A percentile compares a stretch with the other conserved stretches of the same genome.
These are phyloP conservation scores for Colletotrichum horii DNA, from an alignment of 2,329 filamentous ascomycete species.

Conservation along the genomic window DNA sequence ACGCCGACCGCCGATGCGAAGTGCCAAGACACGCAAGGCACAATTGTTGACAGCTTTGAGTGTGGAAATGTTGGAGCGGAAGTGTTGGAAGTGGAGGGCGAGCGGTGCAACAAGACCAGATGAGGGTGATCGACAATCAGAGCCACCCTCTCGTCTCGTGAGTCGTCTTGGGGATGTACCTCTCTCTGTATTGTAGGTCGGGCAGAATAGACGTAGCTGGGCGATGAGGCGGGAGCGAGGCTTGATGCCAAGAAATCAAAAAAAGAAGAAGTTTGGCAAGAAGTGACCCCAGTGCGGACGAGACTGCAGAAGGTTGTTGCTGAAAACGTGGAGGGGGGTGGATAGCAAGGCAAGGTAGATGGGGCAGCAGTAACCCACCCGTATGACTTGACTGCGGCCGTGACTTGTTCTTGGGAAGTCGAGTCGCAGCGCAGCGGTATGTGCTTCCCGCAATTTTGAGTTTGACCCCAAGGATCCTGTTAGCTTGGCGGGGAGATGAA, in stretches of 20 bases:
- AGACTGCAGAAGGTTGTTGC: background rate
- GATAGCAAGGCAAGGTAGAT: too few species aligned
- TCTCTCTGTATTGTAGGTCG: background rate
- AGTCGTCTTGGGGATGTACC: background rate
- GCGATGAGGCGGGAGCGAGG: background rate
- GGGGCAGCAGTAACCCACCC: too few species aligned
- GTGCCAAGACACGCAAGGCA: slow-evolving; percentile 13
- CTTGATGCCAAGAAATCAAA: slow-evolving; percentile 2
- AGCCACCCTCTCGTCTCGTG: background rate
- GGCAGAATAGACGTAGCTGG: background rate
- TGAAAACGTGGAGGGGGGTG: background rate
- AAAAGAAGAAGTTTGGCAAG: background rate
- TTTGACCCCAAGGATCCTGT: background rate
- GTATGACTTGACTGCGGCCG: too few species aligned
- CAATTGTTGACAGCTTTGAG: background rate
- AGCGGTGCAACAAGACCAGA: background rate
- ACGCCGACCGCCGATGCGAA: background rate
- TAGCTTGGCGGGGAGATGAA: background rate
- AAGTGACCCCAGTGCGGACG: background rate
- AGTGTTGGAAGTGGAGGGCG: background rate
- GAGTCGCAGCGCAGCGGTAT: background rate
- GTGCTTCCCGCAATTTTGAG: background rate
- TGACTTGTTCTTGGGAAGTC: background rate
- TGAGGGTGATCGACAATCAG: background rate
- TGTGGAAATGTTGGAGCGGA: background rate